Percentiles rank a stretch among this genome's conserved stretches.
Evolutionary conservation across 192 early-diverging fungal species (phyloP).

Genomic region (Backusella circina): DNA sequence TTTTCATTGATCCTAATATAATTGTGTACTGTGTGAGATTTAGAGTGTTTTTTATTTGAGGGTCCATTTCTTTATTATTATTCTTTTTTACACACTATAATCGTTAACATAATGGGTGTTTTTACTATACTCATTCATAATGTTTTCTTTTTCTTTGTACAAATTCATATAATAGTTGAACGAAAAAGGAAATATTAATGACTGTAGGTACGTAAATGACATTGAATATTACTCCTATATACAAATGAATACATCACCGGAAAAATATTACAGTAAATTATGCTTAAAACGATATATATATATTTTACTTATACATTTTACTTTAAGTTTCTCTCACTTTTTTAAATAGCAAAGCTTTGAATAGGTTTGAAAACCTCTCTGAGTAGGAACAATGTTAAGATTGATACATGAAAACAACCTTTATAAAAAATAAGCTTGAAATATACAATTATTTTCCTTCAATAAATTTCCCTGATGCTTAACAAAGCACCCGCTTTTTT

Average conservation of each 20-base stretch:
- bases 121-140: too few relatives aligned
- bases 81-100: too few relatives aligned
- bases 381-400: background rate
- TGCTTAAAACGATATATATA: background rate
- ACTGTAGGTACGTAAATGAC: background rate
- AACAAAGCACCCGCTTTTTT: slow-evolving; percentile 70
- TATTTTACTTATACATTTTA: background rate
- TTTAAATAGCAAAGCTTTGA: background rate
- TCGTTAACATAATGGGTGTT: too few relatives aligned
- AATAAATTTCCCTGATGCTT: background rate
- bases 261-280: background rate
- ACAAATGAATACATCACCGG: background rate
- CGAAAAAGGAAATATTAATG: background rate
- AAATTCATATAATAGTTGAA: background rate
- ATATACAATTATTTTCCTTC: background rate
- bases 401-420: background rate
- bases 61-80: too few relatives aligned
- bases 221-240: background rate
- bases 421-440: background rate
- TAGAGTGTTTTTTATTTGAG: too few relatives aligned
- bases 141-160: background rate
- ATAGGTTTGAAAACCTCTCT: background rate
- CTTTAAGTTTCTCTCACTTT: background rate
- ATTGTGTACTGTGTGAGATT: too few relatives aligned
- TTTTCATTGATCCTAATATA: too few relatives aligned